Evolutionary conservation across 2,329 filamentous ascomycete genomes (phyloP), one percentile per base, ranked within the genome.

Genomic region (Cladosporium velox): DNA sequence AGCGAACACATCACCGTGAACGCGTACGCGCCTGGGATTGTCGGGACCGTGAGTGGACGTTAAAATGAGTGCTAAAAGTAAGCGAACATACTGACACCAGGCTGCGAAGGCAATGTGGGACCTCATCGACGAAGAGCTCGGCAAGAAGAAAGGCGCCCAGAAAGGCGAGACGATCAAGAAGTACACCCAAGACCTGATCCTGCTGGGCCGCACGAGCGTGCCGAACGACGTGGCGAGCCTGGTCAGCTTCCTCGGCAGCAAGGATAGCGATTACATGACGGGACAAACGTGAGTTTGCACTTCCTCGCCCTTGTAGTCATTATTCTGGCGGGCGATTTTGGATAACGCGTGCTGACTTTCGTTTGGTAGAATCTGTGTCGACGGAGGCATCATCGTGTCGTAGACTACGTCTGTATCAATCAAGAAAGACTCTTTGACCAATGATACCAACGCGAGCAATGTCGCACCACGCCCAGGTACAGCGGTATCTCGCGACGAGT

Each of bases 11-110:
- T 91, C 73, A 90, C 86, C 0, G 87, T 85, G 24, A 91, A 91
- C 70, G 84, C 85, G 0, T 90, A 90, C 71, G 88, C 87, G 0
- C 88, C 88, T 0, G 89, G 89, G 0, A 89, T 91, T 58, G 87
- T 91, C 0, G 87, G 84, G 21, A 58, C 55, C 10, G 55, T 41
- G 32, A 58, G 52, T 55, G 8, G 51, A 24, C 24, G 24, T 24
- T 24, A 24, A 24, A 24, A 24, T 24, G 24, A 24, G 24, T 24
- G 24, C 24, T 24, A 24, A 24, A 24, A 24, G 24, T 24, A 24
- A 24, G 24, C 3, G n/a, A 18, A 0, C 4, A 47, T 24, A 4
- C 41, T 47, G 41, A 47, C 41, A 6, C 10, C 41, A 47, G 0
- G 1, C 10, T 15, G 28, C 28, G 18, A n/a, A 87, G 0, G 79